Percentiles rank a stretch among this genome's conserved stretches.
Conservation (phyloP, 1,284 basidiomycete genomes). For the Wallemia hederae region DNA sequence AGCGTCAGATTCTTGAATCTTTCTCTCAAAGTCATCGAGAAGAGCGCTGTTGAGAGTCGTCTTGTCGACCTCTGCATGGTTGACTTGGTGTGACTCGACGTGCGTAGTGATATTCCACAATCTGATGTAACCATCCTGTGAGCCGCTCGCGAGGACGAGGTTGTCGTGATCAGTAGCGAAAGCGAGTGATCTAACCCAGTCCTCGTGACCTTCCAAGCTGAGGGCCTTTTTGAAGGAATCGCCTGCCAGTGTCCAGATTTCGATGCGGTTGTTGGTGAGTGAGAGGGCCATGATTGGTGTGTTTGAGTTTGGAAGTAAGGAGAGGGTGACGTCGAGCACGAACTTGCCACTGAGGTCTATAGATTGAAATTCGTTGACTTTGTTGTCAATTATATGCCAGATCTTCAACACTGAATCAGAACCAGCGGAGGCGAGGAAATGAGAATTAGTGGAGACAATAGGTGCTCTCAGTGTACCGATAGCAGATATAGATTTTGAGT, state of each 20-base stretch:
- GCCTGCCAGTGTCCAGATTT: conserved; percentile 41
- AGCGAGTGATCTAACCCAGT: conserved; percentile 59
- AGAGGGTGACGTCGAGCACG: conserved; percentile 36
- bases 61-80: conserved; percentile 5
- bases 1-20: conserved; percentile 34
- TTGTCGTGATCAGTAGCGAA: conserved; percentile 24
- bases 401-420: conserved; percentile 47
- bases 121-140: conserved; percentile 69
- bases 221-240: conserved; percentile 17
- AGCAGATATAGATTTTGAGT: conserved; percentile 35
- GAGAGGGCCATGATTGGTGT: conserved; percentile 41
- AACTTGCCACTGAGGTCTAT: conserved; percentile 38
- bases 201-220: conserved; percentile 59
- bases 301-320: conserved; percentile 32
- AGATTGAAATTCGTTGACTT: conserved; percentile 25
- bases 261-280: conserved; percentile 41
- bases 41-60: conserved; percentile 27
- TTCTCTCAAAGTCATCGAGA: conserved; percentile 59
- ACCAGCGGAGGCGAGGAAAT: conserved; percentile 36
- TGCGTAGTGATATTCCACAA: conserved; percentile 45
- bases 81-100: conserved; percentile 9
- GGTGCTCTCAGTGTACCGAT: conserved; percentile 21
- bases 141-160: conserved; percentile 50
- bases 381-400: conserved; percentile 25
- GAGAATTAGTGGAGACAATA: conserved; percentile 4